phyloP scores from a whole-genome alignment of 352 stramenopile species.

The Blastocystis sp. region DNA sequence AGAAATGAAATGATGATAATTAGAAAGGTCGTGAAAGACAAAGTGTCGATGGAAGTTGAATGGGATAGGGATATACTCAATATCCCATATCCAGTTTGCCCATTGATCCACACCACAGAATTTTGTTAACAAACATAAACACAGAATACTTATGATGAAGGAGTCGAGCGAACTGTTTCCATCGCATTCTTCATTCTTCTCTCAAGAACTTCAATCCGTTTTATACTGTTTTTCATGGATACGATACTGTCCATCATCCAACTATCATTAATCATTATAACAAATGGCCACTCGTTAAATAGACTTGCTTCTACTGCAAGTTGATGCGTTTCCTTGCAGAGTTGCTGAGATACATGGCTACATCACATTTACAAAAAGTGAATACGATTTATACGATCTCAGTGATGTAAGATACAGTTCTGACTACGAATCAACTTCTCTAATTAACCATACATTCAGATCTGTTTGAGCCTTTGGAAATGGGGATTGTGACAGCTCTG shows the following conservation, averaged over 20 bases:
- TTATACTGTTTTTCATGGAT: neutral
- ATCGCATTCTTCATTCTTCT: conserved; percentile 8
- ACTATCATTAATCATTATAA: neutral
- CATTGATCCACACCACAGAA: neutral
- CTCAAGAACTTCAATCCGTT: conserved; percentile 11
- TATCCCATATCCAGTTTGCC: neutral
- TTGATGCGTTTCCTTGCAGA: neutral
- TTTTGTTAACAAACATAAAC: neutral
- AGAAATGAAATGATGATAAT: conserved; percentile 12
- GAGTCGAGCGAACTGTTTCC: neutral
- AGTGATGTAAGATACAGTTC: conserved; percentile 2
- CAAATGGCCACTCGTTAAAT: neutral
- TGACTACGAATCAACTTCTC: neutral
- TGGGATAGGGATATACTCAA: neutral
- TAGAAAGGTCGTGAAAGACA: conserved; percentile 50
- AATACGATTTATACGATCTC: neutral
- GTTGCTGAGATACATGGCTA: neutral
- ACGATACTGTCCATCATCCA: conserved; percentile 9
- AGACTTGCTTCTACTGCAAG: neutral
- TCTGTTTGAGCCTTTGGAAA: neutral
- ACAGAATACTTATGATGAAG: neutral
- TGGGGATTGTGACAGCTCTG: neutral
- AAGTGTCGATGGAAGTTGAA: neutral
- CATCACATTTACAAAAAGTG: neutral
- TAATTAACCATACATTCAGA: neutral